Conservation (phyloP, 352 stramenopile genomes). For the Thraustotheca clavata region DNA sequence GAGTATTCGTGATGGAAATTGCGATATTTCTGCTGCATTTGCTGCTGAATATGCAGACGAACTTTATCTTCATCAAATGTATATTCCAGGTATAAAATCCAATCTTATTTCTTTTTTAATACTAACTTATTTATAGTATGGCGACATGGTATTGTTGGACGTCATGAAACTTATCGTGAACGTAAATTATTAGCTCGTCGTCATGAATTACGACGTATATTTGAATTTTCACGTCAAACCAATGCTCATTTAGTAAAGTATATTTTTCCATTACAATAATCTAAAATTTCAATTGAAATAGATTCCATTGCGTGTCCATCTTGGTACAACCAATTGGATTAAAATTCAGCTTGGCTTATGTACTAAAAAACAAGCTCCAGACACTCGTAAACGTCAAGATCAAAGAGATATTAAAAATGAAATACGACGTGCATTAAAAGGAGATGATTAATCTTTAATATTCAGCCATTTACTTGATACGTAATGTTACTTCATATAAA, state of each 20-base stretch:
- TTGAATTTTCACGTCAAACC: slow-evolving; percentile 47
- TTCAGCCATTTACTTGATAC: too few relatives aligned
- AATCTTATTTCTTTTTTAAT: background rate
- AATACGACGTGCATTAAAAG: slow-evolving; percentile 28
- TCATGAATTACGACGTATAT: slow-evolving; percentile 67
- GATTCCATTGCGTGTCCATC: slow-evolving; percentile 64
- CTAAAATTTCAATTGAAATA: slow-evolving; percentile 15
- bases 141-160: slow-evolving; percentile 61
- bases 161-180: slow-evolving; percentile 53
- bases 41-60: slow-evolving; percentile 66
- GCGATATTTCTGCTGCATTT: slow-evolving; percentile 63
- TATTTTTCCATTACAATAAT: background rate
- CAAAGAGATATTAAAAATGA: slow-evolving; percentile 65
- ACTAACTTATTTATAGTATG: slow-evolving; percentile 36
- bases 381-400: slow-evolving; percentile 67
- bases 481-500: too few relatives aligned
- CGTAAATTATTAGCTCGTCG: slow-evolving; percentile 68
- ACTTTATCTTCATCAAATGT: slow-evolving; percentile 63
- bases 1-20: slow-evolving; percentile 51
- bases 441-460: slow-evolving; percentile 30
- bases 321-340: slow-evolving; percentile 73
- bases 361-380: slow-evolving; percentile 50
- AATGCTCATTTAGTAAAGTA: slow-evolving; percentile 57
- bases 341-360: slow-evolving; percentile 73
- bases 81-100: slow-evolving; percentile 48